Evolutionary conservation across 2,329 filamentous ascomycete genomes (phyloP), one percentile per base, ranked within the genome.

Genomic region (Microcyclospora pomicola): DNA sequence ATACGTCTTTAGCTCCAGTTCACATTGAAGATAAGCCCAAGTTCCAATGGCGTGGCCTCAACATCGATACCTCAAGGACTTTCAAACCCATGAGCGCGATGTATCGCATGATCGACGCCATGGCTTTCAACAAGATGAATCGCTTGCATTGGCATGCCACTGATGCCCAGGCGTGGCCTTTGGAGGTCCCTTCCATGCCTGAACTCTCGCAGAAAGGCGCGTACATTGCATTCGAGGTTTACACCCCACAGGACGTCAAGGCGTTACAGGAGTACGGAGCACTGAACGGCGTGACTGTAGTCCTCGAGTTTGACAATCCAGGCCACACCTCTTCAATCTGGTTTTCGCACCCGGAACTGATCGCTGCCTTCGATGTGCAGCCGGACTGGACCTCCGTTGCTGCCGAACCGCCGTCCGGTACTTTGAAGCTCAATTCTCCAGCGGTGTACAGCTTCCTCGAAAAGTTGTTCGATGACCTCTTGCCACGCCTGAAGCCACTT

Each of bases 161-260:
- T 4, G 84, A 92, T 59, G 77, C 80, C 12, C 84, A 92, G 59
- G 82, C 82, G 3, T 92, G 84, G 80, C 85, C 85, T 0, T 66
- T 93, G 15, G 82, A 85, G 48, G 78, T 93, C 35, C 81, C 82
- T 1, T 61, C 80, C 2, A 61, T 93, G 44, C 81, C 85, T 3
- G 71, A 79, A 41, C 66, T 93, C 2, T 69, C 83, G 2, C 60
- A 67, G 37, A 78, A 83, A 56, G 85, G 84, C 28, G 79, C 83
- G 1, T 92, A 92, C 54, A 67, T 69, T 15, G 65, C 69, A 13
- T 72, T 72, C 33, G 65, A 82, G 36, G 72, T 74, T 0, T 93
- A 91, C 63, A 74, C 71, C 1, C 68, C 77, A 0, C 59, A 63
- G 2, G 77, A 86, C 43, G 64, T 93, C 24, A 58, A 67, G 15